phyloP scores from a whole-genome alignment of 345 rosid species.

The Eucalyptus erythrocorys region DNA sequence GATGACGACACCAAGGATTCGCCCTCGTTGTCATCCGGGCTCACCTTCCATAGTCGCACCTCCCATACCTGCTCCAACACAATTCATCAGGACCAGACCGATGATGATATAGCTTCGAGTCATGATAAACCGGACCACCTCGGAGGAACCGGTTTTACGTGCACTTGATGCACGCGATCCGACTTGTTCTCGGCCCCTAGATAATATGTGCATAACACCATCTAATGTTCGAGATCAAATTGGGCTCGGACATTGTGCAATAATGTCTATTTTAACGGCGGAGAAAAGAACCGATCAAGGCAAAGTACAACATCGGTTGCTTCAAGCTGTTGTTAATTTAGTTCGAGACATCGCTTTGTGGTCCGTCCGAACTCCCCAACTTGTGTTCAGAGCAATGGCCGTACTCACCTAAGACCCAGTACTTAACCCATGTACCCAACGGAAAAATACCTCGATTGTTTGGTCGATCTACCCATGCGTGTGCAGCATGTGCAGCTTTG shows the following conservation, averaged over 20 bases:
- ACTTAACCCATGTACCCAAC: background rate
- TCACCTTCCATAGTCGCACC: slow-evolving; percentile 51
- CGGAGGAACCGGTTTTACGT: background rate
- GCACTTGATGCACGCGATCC: background rate
- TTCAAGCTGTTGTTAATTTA: background rate
- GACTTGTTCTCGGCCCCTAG: background rate
- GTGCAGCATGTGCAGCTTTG: background rate
- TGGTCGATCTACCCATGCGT: background rate
- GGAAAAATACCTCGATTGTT: background rate
- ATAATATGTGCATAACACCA: background rate
- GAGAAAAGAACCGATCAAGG: background rate
- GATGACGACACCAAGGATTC: slow-evolving; percentile 42
- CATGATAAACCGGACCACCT: background rate
- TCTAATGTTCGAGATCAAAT: background rate
- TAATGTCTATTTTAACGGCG: background rate
- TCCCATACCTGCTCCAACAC: slow-evolving; percentile 65
- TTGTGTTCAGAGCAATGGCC: background rate
- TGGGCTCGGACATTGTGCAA: background rate
- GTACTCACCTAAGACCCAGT: too few species aligned
- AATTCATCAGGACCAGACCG: background rate
- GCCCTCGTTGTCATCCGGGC: slow-evolving; percentile 14
- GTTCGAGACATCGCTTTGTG: background rate
- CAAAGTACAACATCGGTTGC: background rate
- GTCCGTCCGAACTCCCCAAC: background rate
- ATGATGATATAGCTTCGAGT: background rate